These are phyloP conservation scores for Castanea mollissima DNA, from an alignment of 306 rosid genomes.

Conservation along the genomic window DNA sequence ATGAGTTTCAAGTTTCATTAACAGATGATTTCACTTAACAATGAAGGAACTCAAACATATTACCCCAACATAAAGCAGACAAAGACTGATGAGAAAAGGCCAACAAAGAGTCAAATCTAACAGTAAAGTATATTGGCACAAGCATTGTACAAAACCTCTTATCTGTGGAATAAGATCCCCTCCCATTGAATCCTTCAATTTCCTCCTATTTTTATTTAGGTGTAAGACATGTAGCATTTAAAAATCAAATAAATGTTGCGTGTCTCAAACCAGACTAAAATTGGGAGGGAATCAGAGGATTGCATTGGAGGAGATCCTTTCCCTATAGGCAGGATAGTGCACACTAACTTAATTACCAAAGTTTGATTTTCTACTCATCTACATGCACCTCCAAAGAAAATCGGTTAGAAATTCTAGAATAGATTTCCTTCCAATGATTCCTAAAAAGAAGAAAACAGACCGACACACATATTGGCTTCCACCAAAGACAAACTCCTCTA, in stretches of 20 bases:
- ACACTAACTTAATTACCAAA: not conserved
- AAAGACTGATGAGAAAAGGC: not conserved
- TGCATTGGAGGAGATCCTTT: no score
- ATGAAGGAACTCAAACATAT: not conserved
- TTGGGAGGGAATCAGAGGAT: no score
- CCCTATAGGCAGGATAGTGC: not conserved
- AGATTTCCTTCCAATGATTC: not conserved
- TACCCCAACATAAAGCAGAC: not conserved
- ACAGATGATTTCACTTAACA: not conserved
- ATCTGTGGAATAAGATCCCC: not conserved
- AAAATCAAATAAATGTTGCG: no score
- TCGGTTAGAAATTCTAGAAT: not conserved
- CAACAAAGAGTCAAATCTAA: not conserved
- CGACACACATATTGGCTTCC: not conserved
- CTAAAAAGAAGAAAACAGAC: not conserved
- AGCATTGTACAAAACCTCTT: not conserved
- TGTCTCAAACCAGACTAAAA: no score
- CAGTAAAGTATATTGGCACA: not conserved
- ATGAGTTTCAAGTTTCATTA: not conserved
- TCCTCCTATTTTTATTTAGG: no score
- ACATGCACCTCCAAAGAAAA: not conserved
- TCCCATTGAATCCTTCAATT: no score
- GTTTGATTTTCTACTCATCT: not conserved
- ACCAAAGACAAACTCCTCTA: not conserved
- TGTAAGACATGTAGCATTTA: no score